Evolutionary conservation across 2,329 filamentous ascomycete genomes (phyloP).

Genomic region (Seiridium cupressi): DNA sequence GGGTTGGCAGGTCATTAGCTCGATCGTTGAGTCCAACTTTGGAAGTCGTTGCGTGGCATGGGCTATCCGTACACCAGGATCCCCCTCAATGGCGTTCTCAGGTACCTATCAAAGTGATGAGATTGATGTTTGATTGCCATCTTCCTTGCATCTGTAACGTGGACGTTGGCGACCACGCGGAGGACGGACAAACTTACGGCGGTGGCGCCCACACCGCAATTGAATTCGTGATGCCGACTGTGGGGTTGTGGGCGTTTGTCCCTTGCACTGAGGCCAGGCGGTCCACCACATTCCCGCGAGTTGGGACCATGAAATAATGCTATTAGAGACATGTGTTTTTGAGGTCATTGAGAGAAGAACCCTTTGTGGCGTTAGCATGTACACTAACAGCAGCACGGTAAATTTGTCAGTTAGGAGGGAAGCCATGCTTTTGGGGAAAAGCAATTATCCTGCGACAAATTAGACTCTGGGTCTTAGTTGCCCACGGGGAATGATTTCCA

Average conservation of each 20-base stretch:
- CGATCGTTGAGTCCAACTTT: too few relatives aligned
- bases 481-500: not conserved
- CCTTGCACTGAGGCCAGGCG: not conserved
- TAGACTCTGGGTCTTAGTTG: not conserved
- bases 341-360: too few relatives aligned
- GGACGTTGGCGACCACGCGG: not conserved
- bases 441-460: not conserved
- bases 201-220: too few relatives aligned
- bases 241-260: not conserved
- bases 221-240: not conserved
- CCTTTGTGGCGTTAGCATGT: too few relatives aligned
- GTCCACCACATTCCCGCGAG: not conserved
- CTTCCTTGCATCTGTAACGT: not conserved
- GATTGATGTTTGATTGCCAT: not conserved
- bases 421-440: not conserved
- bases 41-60: too few relatives aligned
- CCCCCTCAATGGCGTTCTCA: too few relatives aligned
- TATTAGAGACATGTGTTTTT: not conserved
- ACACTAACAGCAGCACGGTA: too few relatives aligned
- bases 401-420: too few relatives aligned
- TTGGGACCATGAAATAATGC: not conserved
- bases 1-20: too few relatives aligned
- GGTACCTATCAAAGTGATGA: too few relatives aligned
- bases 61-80: too few relatives aligned
- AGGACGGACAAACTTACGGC: not conserved